Base-by-base conservation (phyloP, 2,329 filamentous ascomycete species). In the Clarireedia monteithiana region DNA sequence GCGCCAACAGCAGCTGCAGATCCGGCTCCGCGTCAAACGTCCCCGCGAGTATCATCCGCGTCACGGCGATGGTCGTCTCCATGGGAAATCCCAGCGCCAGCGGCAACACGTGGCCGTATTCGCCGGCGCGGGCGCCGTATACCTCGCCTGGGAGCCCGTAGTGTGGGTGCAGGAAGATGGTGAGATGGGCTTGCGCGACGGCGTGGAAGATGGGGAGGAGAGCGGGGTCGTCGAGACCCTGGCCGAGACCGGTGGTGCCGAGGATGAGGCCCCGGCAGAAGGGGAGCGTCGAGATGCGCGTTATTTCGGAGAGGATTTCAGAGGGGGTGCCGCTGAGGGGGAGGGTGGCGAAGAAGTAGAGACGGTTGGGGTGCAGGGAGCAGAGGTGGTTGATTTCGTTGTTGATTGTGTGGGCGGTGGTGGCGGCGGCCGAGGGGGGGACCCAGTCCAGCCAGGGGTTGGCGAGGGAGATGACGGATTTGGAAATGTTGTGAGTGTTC, bases 371-470 rank as follows among this genome's bases (percentile, higher is more conserved):
- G 58, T 85, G 79, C 48, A 76, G 68, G 5, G 73, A 75, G 72
- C 91, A 96, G 71, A 90, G 85, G 46, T 69, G 66, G 50, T 90
- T 82, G 52, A 96, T 85, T 62, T 92, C 89, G 62, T 85, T 75
- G 70, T 96, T 96, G 69, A 95, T 85, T 0, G 75, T 76, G 53
- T 73, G 67, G 0, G 89, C 89, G 49, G 85, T 83, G 30, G 72
- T 68, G 1, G 79, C 80, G 0, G 88, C 87, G 61, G 85, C 80
- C 4, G 74, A 69, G 0, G 81, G 68, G 9, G 75, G 68, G 0
- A 96, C 73, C 68, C 95, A 96, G 71, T 96, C 91, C 2, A 96
- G 79, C 91, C 91, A 96, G 0, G 91, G 91, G 67, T 96, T 96
- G 14, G 91, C 91, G 23, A 96, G 82, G 0, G 89, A 94, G 60